A percentile compares a stretch with the other conserved stretches of the same genome.
phyloP scores from a whole-genome alignment of 2,329 filamentous ascomycete genomes.

The Eutypa lata region DNA sequence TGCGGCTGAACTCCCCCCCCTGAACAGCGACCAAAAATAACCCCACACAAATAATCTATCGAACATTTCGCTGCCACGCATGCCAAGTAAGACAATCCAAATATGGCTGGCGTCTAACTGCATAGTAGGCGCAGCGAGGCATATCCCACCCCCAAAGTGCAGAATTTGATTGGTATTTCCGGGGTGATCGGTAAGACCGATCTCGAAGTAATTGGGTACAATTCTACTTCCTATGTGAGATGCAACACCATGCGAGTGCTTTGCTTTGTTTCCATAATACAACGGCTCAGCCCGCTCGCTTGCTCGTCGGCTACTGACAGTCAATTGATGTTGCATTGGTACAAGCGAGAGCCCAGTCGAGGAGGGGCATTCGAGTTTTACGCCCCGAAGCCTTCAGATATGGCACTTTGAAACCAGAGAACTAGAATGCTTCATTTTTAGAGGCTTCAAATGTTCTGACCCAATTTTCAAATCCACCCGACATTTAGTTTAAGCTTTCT shows the following conservation, averaged over 20 bases:
- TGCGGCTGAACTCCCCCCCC: neutral
- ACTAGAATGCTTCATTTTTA: too few relatives aligned
- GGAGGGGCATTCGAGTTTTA: constrained; percentile 1
- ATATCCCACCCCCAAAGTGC: neutral
- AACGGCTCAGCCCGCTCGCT: neutral
- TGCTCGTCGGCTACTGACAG: neutral
- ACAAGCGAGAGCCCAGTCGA: too few relatives aligned
- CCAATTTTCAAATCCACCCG: too few relatives aligned
- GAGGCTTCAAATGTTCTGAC: too few relatives aligned
- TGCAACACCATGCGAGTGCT: neutral
- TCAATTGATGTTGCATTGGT: too few relatives aligned
- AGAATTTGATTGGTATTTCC: too few relatives aligned
- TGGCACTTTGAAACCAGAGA: too few relatives aligned
- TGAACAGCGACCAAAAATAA: neutral
- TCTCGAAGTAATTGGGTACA: too few relatives aligned
- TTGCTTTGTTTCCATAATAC: neutral
- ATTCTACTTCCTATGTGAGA: too few relatives aligned
- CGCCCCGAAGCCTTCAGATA: too few relatives aligned
- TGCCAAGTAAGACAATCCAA: neutral
- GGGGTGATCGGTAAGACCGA: too few relatives aligned
- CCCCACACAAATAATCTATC: neutral
- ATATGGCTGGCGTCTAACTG: neutral
- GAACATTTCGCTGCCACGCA: neutral
- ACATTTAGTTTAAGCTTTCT: too few relatives aligned
- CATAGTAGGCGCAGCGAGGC: neutral